Conservation (phyloP, 768 basidiomycete species). For the Suillus cothurnatus region DNA sequence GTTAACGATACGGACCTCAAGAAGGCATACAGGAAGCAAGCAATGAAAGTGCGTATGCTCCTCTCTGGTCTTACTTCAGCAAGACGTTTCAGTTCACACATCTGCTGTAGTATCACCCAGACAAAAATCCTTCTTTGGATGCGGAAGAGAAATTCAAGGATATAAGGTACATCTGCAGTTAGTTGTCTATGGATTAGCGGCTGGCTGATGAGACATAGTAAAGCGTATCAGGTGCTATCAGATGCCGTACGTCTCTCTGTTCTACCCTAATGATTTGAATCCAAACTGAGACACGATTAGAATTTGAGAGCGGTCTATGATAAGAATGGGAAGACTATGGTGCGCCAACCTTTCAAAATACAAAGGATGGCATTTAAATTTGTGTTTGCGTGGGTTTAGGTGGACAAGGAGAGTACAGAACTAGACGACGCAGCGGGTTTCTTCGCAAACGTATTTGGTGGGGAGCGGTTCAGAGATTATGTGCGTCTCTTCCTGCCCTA, state of each 20-base stretch:
- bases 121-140: slow-evolving; percentile 91
- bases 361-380: slow-evolving; percentile 9
- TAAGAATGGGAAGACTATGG: slow-evolving; percentile 91
- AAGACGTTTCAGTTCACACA: not conserved
- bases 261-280: slow-evolving; percentile 6
- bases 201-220: slow-evolving; percentile 47
- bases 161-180: slow-evolving; percentile 61
- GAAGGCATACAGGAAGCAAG: slow-evolving; percentile 93
- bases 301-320: slow-evolving; percentile 91
- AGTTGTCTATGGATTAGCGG: slow-evolving; percentile 12
- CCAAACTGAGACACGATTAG: slow-evolving; percentile 31
- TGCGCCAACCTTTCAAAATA: slow-evolving; percentile 35
- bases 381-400: slow-evolving; percentile 36
- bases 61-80: not conserved
- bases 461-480: slow-evolving; percentile 88
- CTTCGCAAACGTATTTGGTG: slow-evolving; percentile 95
- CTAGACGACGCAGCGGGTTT: slow-evolving; percentile 95
- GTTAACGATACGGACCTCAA: slow-evolving; percentile 83
- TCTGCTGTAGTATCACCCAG: slow-evolving; percentile 78
- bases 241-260: slow-evolving; percentile 60
- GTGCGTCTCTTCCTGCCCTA: slow-evolving; percentile 48
- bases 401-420: slow-evolving; percentile 77
- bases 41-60: slow-evolving; percentile 77
- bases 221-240: slow-evolving; percentile 93
- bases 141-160: slow-evolving; percentile 98